Base-by-base conservation (phyloP, 2,329 filamentous ascomycete genomes). In the Xylaria multiplex region DNA sequence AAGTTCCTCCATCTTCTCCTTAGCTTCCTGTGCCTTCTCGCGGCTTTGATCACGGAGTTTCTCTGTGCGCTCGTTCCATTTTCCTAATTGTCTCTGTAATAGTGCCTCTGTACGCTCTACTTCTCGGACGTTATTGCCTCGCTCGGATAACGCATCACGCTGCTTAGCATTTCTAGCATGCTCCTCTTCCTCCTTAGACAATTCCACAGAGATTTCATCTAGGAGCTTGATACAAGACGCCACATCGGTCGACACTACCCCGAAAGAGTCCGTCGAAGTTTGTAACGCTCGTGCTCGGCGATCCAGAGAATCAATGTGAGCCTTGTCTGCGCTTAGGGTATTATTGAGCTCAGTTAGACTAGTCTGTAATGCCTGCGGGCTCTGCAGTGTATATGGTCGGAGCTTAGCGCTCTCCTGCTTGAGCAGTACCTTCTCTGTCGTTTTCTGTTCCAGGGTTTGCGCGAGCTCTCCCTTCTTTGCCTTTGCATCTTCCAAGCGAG, bases 171-270 rank as follows among this genome's bases (percentile, higher is more conserved):
- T 95, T 67, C 91, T 89, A 8, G 89, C 86, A 72, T 92, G 88
- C 78, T 97, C 94, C 65, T 98, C 94, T 52, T 98, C 95, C 79
- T 98, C 95, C 77, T 95, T 96, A 52, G 89, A 83, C 4, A 99
- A 81, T 77, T 98, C 96, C n/a, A 83, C 81, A 2, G 91, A 86
- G 22, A 97, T 92, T 72, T 98, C 95, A 61, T 96, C 93, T 3
- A 98, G 87, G 13, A 98, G 85, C 75, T 95, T 95, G 74, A 93
- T 93, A 75, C 94, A 96, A 1, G 91, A 90, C 7, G 92, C 89
- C 16, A 99, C 93, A 74, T 99, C 96, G 11, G 91, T 88, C 8
- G 90, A 85, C 0, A 97, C 93, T 0, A 96, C 90, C 3, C 87
- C 85, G 76, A 98, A 98, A 0, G 93, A 95, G 78, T 98, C 95